Evolutionary conservation across 2,329 filamentous ascomycete species (phyloP).

Genomic region (Pseudofabraea citricarpa): DNA sequence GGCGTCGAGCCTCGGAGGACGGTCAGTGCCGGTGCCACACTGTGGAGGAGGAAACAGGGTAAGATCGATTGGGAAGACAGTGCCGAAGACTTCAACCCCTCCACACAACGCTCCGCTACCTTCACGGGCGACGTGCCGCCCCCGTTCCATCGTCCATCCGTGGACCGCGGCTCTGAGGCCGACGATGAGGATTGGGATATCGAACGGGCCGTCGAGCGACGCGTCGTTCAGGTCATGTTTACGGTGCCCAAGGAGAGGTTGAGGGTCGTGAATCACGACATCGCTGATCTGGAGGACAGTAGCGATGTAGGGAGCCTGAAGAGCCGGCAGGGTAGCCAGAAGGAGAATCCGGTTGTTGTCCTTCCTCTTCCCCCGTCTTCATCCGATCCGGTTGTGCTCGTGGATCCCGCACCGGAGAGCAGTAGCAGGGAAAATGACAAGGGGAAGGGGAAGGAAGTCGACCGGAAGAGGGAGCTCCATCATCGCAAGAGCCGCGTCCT

Average conservation of each 20-base stretch:
- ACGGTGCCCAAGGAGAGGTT: conserved; percentile 84
- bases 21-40: conserved; percentile 40
- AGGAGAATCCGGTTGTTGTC: not conserved
- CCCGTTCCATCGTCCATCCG: not conserved
- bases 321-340: conserved; percentile 16
- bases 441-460: conserved; percentile 5
- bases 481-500: conserved; percentile 16
- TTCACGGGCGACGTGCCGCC: conserved; percentile 11
- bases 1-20: conserved; percentile 34
- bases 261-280: conserved; percentile 81
- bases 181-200: conserved; percentile 63
- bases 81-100: conserved; percentile 6
- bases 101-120: conserved; percentile 5
- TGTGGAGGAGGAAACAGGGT: conserved; percentile 45
- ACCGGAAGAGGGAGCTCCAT: conserved; percentile 4
- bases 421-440: not conserved
- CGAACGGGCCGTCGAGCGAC: conserved; percentile 64
- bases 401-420: not conserved
- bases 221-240: conserved; percentile 82
- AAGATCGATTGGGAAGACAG: conserved; percentile 45
- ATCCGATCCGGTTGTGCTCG: not conserved
- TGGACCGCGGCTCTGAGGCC: conserved; percentile 17
- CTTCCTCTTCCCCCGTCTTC: not conserved
- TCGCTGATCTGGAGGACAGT: conserved; percentile 39
- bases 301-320: conserved; percentile 32